Conservation (phyloP, 2,329 filamentous ascomycete species). For the Pezicula neosporulosa region DNA sequence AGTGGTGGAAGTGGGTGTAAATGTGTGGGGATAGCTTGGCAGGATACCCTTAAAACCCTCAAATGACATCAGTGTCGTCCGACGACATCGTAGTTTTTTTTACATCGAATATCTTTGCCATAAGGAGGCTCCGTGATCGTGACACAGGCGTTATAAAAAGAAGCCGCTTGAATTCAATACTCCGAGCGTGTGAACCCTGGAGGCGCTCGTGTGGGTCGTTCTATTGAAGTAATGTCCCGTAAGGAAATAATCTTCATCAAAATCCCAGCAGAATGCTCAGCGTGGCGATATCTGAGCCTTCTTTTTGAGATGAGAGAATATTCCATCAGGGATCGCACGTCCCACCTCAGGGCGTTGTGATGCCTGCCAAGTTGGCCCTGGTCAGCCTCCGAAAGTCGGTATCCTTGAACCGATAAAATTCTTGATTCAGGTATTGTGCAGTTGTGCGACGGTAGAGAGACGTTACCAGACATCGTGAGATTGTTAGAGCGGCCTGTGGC, state of each 20-base stretch:
- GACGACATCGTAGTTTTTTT: not conserved
- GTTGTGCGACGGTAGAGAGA: not conserved
- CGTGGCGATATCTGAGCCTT: not conserved
- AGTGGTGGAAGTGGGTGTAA: too few species aligned
- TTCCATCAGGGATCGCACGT: not conserved
- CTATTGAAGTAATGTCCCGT: conserved; percentile 1
- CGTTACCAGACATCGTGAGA: not conserved
- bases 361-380: not conserved
- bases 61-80: not conserved
- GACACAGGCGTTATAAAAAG: not conserved
- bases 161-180: not conserved
- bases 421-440: not conserved
- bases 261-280: not conserved
- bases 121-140: not conserved
- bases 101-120: not conserved
- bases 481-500: conserved; percentile 11
- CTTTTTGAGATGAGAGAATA: not conserved
- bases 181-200: not conserved
- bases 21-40: too few species aligned
- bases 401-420: not conserved
- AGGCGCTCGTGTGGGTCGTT: not conserved
- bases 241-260: not conserved
- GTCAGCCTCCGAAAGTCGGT: not conserved
- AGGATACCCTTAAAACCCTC: too few species aligned
- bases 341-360: not conserved